Percentiles rank a stretch among this genome's conserved stretches.
Conservation (phyloP, 805 yeast genomes). For the Candida argentea region DNA sequence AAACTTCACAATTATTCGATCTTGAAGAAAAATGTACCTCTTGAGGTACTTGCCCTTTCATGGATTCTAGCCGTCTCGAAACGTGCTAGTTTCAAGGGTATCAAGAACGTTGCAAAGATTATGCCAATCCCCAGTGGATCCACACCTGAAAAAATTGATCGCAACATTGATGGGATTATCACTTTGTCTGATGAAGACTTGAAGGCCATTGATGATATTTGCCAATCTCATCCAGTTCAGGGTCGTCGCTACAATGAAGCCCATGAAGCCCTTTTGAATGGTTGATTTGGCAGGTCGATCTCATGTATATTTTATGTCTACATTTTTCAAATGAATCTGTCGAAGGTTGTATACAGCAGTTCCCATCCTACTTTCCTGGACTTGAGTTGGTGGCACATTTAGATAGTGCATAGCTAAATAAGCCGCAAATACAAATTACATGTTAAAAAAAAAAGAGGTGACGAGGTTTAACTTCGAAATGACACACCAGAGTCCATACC, state of each 20-base stretch:
- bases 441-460: too few relatives aligned
- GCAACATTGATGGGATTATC: constrained; percentile 40
- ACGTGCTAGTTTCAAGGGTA: constrained; percentile 38
- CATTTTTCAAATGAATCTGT: too few relatives aligned
- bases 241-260: constrained; percentile 47
- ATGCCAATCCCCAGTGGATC: constrained; percentile 80
- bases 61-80: constrained; percentile 56
- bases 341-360: too few relatives aligned
- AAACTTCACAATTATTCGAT: constrained; percentile 42
- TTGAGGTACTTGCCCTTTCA: constrained; percentile 42
- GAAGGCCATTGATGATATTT: constrained; percentile 36
- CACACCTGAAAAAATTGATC: constrained; percentile 45
- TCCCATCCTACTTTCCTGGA: too few relatives aligned
- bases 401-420: too few relatives aligned
- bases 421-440: too few relatives aligned
- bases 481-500: too few relatives aligned
- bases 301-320: too few relatives aligned
- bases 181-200: constrained; percentile 49
- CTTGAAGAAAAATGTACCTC: constrained; percentile 35
- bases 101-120: constrained; percentile 38
- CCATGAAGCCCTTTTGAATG: not conserved
- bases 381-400: too few relatives aligned
- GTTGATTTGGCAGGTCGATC: not conserved
- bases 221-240: constrained; percentile 31
- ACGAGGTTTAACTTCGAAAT: too few relatives aligned